Base-by-base conservation (phyloP, 805 yeast genomes). In the Spathaspora sp. region DNA sequence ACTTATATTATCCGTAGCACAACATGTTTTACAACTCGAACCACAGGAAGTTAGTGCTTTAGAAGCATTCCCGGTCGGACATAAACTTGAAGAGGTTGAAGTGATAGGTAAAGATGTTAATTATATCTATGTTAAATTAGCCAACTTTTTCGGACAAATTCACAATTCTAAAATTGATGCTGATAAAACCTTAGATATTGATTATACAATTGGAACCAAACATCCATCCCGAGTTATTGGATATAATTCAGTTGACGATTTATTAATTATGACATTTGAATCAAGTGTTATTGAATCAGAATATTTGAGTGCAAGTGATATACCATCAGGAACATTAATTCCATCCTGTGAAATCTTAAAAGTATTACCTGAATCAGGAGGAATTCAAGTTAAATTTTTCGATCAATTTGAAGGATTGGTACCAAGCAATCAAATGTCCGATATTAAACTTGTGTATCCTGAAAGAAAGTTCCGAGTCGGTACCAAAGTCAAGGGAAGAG, bases 381-480 rank as follows among this genome's bases (percentile, higher is more conserved):
- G 97, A 19, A 76, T 94, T 29, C 65, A 81, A 31, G 76, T 94
- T 29, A 82, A 80, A 59, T 61, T 90, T 10, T 83, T 85, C 53
- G 84, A 82, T 49, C 78, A 80, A 47, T 88, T 86, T 57, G 84
- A 79, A 43, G 99, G 90, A 5, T 71, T 79, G 55, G 98, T 89
- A 28, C 86, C 89, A 12, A 75, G 82, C 26, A 63, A 72, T 23
- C 97, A 93, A 60, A 80, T 94, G 67, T 85, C 96, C 58, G 99
- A 94, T 67, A 78, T 87, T 52, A 86, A 83, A 64, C 75, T 93
- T 56, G 82, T 83, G 2, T 86, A 93, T 63, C 99, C 99, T 5
- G 98, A 94, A 69, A 81, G 94, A 74, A 89, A 90, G 62, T 93
- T 86, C 77, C 89, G 88, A 68, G 83, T 85, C 44, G 98, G 97